Evolutionary conservation across 257 asterid species (phyloP).

Genomic region (Pogostemon cablin): DNA sequence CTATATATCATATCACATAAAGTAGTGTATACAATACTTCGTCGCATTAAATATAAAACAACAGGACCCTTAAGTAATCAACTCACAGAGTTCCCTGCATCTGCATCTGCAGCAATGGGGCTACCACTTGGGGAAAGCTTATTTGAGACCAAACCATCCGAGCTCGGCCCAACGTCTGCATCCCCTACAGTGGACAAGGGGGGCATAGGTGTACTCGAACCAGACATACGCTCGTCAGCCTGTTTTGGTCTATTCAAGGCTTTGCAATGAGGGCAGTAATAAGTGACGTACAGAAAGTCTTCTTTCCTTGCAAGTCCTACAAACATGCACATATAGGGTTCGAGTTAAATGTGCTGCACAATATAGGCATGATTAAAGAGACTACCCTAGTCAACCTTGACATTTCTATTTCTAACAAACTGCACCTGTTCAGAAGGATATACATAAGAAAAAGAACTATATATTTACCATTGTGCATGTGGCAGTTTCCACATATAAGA

Average conservation of each 20-base stretch:
- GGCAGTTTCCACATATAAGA: constrained; percentile 84
- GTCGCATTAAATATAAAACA: too few relatives aligned
- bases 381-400: neutral
- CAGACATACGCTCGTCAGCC: constrained; percentile 45
- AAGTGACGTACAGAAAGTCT: constrained; percentile 75
- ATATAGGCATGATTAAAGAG: neutral
- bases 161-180: constrained; percentile 32
- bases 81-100: constrained; percentile 34
- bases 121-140: constrained; percentile 25
- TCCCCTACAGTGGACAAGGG: constrained; percentile 34
- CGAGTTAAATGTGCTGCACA: neutral
- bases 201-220: constrained; percentile 39
- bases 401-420: neutral
- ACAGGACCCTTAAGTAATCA: constrained; percentile 9
- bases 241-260: constrained; percentile 75
- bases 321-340: constrained; percentile 20
- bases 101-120: constrained; percentile 33
- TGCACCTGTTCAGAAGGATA: neutral
- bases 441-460: neutral
- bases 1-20: too few relatives aligned
- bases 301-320: constrained; percentile 93
- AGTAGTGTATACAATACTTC: too few relatives aligned
- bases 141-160: constrained; percentile 3
- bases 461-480: constrained; percentile 70
- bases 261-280: constrained; percentile 91